Evolutionary conservation across 495 filamentous ascomycete genomes (phyloP), one percentile per base, ranked within the genome.

Genomic region (Mycothermus thermophilus): DNA sequence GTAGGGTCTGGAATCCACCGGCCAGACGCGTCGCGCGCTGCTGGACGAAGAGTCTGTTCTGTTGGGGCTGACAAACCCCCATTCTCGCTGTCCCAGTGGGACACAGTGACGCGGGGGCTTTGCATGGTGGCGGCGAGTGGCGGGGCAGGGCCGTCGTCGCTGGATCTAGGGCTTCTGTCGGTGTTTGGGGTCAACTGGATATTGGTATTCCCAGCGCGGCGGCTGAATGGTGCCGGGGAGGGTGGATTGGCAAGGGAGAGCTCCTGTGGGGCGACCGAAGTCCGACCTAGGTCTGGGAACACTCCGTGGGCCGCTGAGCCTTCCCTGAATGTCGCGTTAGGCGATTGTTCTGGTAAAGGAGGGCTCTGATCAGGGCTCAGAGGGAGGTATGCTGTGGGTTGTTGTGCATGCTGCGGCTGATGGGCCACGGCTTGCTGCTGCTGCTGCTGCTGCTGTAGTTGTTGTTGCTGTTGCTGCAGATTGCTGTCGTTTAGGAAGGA

Each of bases 101-200:
- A 68, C 26, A 69, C 59, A 2, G 59, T 66, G 8, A 69, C 56
- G 10, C 57, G 59, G 2, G 65, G 66, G 38, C 66, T 71, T 20
- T 60, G 59, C 9, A 55, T 49, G 52, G 61, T 62, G 15, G 48
- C 34, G 41, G 57, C 38, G 7, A 49, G 42, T 30, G 48, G 46
- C 4, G 57, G 58, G 4, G 48, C 57, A 20, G 60, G 37, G 17
- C 55, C 62, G 42, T 65, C 62, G 36, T 65, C 65, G 42, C 64
- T 68, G 10, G 65, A 64, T 19, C 56, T 54, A 23, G 58, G 61
- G 28, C 53, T 68, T 23, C 53, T 59, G 42, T 58, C 66, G 11
- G 58, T 63, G 28, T 61, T 55, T 1, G 65, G 66, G n/a, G 69
- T 71, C 25, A 64, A 41, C 42, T 64, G 59, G 35, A 48, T 41